phyloP scores from a whole-genome alignment of 176 grass and related monocot species.

The Rhipidocladum racemiflorum region DNA sequence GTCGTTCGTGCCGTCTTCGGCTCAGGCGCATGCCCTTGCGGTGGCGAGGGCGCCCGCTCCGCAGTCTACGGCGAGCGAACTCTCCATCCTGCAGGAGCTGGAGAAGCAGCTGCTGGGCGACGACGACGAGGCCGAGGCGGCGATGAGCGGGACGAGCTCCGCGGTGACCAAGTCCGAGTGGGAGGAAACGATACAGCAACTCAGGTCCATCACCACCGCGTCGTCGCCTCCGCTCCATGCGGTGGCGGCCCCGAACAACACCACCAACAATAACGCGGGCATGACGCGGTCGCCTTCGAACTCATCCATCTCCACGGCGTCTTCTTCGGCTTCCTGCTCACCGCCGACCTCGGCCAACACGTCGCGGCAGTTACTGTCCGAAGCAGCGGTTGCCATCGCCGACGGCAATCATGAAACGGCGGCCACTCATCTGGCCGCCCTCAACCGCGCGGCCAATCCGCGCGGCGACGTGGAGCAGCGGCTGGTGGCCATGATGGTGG shows the following conservation, averaged over 20 bases:
- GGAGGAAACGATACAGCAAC: conserved; percentile 67
- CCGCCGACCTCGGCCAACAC: conserved; percentile 44
- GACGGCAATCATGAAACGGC: conserved; percentile 65
- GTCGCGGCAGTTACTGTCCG: conserved; percentile 59
- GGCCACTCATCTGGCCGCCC: conserved; percentile 33
- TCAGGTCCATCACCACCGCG: conserved; percentile 37
- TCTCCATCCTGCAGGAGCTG: conserved; percentile 68
- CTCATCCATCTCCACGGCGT: conserved; percentile 75
- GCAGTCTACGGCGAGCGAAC: background rate
- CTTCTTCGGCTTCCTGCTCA: conserved; percentile 76
- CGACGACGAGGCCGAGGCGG: conserved; percentile 54
- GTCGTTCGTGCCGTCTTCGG: conserved; percentile 29
- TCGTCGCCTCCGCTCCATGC: conserved; percentile 20
- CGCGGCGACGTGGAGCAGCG: conserved; percentile 72
- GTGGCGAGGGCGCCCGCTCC: background rate
- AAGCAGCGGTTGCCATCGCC: conserved; percentile 56
- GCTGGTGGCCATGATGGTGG: conserved; percentile 70
- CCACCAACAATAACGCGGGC: conserved; percentile 17
- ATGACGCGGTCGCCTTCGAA: conserved; percentile 67
- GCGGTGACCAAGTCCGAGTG: conserved; percentile 76
- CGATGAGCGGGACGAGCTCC: conserved; percentile 60
- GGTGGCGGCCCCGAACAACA: conserved; percentile 10
- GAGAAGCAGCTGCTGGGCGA: conserved; percentile 81
- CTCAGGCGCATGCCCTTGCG: conserved; percentile 21
- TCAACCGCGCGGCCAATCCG: conserved; percentile 44